Evolutionary conservation across 495 filamentous ascomycete species (phyloP).

Genomic region (Lasiosphaeria hispida): DNA sequence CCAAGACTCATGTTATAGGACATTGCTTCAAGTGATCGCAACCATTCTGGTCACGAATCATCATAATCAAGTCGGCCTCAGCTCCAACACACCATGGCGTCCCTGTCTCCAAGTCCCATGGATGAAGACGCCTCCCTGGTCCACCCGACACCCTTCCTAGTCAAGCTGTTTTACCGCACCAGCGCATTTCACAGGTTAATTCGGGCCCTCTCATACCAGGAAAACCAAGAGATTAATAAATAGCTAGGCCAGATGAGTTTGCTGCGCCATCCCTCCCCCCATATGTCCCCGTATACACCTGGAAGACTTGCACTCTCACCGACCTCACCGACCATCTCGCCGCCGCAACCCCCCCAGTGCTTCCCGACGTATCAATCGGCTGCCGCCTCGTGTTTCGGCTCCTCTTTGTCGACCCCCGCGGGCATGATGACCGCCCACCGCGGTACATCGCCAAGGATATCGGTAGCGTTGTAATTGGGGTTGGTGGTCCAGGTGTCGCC

Average conservation of each 20-base stretch:
- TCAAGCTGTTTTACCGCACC: constrained; percentile 83
- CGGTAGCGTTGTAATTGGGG: constrained; percentile 76
- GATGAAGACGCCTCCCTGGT: not conserved
- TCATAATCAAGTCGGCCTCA: not conserved
- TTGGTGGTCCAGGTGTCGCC: constrained; percentile 46
- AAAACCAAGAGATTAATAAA: not conserved
- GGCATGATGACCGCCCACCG: constrained; percentile 46
- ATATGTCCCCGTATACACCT: constrained; percentile 83
- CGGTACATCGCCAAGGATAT: constrained; percentile 73
- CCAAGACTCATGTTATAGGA: too few species aligned
- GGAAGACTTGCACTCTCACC: constrained; percentile 75
- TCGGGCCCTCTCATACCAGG: constrained; percentile 14
- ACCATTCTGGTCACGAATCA: too few species aligned
- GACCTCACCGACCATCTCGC: constrained; percentile 72
- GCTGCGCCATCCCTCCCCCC: constrained; percentile 53
- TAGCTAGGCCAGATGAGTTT: constrained; percentile 64
- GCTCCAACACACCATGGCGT: not conserved
- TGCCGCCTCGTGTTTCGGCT: constrained; percentile 84
- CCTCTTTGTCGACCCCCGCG: constrained; percentile 76
- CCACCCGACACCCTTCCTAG: constrained; percentile 68
- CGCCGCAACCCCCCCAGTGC: constrained; percentile 39
- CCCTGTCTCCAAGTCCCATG: not conserved
- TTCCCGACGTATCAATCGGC: constrained; percentile 74
- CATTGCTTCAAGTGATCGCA: too few species aligned
- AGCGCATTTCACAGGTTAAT: constrained; percentile 69